Base-by-base conservation (phyloP, 2,329 filamentous ascomycete genomes). In the Septoria petroselini region DNA sequence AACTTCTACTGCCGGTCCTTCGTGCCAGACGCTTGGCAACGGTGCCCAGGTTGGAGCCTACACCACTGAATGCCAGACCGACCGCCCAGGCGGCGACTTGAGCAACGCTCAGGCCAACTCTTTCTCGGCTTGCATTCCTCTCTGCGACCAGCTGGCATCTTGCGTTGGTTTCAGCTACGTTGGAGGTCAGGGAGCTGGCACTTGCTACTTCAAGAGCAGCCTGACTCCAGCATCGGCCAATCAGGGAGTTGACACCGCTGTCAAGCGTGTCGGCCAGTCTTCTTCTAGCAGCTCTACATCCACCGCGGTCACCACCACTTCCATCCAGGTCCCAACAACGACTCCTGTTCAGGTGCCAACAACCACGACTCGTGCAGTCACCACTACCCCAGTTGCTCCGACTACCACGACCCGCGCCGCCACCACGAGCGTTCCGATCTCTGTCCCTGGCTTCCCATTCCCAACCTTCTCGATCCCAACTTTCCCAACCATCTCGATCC, bases 171-270 rank as follows among this genome's bases (percentile, higher is more conserved):
- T 47, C 33, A 29, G 51, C 8, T 57, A 48, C 29, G 48, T 54
- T 11, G 50, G 52, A 18, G 54, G 54, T n/a, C 43, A 17, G 7
- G 41, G 41, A 9, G 11, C 49, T 14, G 52, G 55, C 12, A 27
- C 18, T 12, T 58, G 55, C 41, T 58, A 58, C 44, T 44, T 58
- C 34, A 58, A 58, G 52, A 43, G 34, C 33, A 39, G 19, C 35
- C 29, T 48, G n/a, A 44, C 29, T 12, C 21, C 46, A n/a, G 31
- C 37, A 14, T 23, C 40, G 9, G 25, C 39, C 6, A 51, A 51
- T 25, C 19, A 40, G 14, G 48, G 48, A 6, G 50, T 52, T 4
- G 50, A 52, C n/a, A 23, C 35, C 8, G 50, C 50, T 15, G 45
- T 43, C 30, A 52, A 52, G 31, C 49, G 42, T 31, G 14, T 9